Evolutionary conservation across 345 rosid genomes (phyloP).

Genomic region (Camelina hispida): DNA sequence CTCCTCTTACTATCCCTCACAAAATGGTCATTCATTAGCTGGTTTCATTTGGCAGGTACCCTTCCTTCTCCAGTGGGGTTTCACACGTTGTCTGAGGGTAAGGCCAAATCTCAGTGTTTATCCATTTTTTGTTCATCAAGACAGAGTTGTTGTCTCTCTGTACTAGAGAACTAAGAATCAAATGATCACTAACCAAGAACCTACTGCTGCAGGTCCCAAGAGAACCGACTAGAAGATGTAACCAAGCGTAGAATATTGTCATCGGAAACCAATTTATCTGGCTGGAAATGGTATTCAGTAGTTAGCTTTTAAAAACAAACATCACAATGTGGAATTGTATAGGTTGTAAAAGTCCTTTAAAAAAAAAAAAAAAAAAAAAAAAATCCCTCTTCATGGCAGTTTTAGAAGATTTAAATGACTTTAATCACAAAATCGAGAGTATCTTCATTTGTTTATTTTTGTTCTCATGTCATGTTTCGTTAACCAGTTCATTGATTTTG

Average conservation of each 20-base stretch:
- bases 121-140: not conserved
- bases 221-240: conserved; percentile 29
- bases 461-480: conserved; percentile 4
- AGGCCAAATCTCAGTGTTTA: not conserved
- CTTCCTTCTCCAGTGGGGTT: conserved; percentile 14
- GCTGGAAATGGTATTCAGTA: conserved; percentile 5
- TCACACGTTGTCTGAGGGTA: conserved; percentile 5
- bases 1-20: conserved; percentile 5
- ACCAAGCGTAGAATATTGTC: conserved; percentile 20
- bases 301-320: conserved; percentile 6
- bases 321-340: not conserved
- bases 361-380: not conserved
- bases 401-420: not conserved
- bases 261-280: not conserved
- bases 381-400: not conserved
- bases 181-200: not conserved
- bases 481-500: not conserved
- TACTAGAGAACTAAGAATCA: not conserved
- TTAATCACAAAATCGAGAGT: not conserved
- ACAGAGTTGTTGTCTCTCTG: not conserved
- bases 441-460: not conserved
- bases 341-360: not conserved
- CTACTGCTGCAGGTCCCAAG: conserved; percentile 15
- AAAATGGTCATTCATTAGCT: not conserved
- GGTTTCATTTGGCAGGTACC: conserved; percentile 30